Percentiles rank a stretch among this genome's conserved stretches.
Conservation (phyloP, 2,329 filamentous ascomycete genomes). For the Alternaria sp. region DNA sequence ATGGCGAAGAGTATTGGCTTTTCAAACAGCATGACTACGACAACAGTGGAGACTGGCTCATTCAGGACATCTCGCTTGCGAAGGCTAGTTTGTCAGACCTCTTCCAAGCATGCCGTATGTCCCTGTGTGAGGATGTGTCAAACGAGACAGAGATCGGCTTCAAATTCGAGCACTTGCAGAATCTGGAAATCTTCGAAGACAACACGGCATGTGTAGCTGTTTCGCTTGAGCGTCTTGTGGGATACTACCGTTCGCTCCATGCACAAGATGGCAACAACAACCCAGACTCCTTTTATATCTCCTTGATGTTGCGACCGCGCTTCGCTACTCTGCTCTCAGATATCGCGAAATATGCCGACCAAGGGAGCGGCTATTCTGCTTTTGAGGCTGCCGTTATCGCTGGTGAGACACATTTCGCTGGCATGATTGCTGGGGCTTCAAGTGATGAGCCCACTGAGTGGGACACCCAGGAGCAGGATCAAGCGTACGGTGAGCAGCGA, state of each 20-base stretch:
- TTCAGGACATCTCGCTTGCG: slow-evolving; percentile 32
- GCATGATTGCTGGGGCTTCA: slow-evolving; percentile 20
- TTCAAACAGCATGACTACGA: slow-evolving; percentile 41
- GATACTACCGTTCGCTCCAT: slow-evolving; percentile 64
- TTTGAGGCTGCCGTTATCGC: slow-evolving; percentile 44
- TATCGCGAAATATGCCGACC: slow-evolving; percentile 59
- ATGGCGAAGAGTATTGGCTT: slow-evolving; percentile 38
- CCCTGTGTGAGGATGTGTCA: slow-evolving; percentile 62
- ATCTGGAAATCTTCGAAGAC: slow-evolving; percentile 41
- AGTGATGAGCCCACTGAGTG: slow-evolving; percentile 29
- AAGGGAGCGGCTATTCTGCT: slow-evolving; percentile 64
- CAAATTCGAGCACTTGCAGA: slow-evolving; percentile 48
- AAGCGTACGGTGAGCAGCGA: slow-evolving; percentile 6
- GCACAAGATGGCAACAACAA: slow-evolving; percentile 63
- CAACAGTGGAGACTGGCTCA: slow-evolving; percentile 38
- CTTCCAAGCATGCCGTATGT: slow-evolving; percentile 61
- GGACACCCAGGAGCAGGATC: slow-evolving; percentile 23
- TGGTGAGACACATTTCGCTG: slow-evolving; percentile 36
- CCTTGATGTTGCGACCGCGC: slow-evolving; percentile 60
- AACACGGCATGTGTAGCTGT: slow-evolving; percentile 38
- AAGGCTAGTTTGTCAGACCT: slow-evolving; percentile 56
- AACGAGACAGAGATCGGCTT: slow-evolving; percentile 60
- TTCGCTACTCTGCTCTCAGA: slow-evolving; percentile 60
- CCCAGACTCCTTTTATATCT: slow-evolving; percentile 64
- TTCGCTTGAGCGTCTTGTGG: slow-evolving; percentile 58